A percentile compares a stretch with the other conserved stretches of the same genome.
Evolutionary conservation across 805 yeast genomes (phyloP).

Genomic region (Teunomyces panamensis): DNA sequence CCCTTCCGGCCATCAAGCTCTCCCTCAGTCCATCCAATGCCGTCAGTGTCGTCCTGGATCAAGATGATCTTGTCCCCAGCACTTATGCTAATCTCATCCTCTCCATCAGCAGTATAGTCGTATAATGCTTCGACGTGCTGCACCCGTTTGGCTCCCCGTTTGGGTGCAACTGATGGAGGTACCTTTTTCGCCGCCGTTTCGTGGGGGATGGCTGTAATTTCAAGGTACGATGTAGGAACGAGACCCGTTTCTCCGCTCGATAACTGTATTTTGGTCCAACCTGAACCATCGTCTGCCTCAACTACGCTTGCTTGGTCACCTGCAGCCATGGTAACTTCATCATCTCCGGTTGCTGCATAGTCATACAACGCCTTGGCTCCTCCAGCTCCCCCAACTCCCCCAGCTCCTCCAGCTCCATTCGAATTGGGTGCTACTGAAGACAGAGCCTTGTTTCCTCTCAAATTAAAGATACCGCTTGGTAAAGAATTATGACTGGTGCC

Average conservation of each 20-base stretch:
- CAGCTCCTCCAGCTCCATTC: constrained; percentile 3
- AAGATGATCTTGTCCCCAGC: constrained; percentile 75
- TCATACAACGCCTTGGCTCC: constrained; percentile 57
- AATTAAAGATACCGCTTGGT: constrained; percentile 35
- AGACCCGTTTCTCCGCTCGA: constrained; percentile 59
- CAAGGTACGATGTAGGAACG: constrained; percentile 81
- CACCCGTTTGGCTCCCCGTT: constrained; percentile 65
- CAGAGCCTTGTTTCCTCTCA: constrained; percentile 28
- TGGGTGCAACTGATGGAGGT: constrained; percentile 82
- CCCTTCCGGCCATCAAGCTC: constrained; percentile 66
- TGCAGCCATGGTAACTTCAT: constrained; percentile 61
- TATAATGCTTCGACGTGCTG: constrained; percentile 67
- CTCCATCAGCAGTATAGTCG: constrained; percentile 74
- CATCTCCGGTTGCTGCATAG: constrained; percentile 68
- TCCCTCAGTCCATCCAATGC: constrained; percentile 96
- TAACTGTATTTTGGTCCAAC: constrained; percentile 71
- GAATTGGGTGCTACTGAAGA: constrained; percentile 19
- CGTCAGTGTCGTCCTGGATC: constrained; percentile 53
- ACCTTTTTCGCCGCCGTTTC: constrained; percentile 34
- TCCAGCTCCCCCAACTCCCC: constrained; percentile 6
- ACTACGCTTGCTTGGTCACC: constrained; percentile 62
- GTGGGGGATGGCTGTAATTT: constrained; percentile 26
- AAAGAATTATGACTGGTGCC: constrained; percentile 27
- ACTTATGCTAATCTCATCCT: constrained; percentile 68
- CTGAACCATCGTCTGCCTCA: constrained; percentile 81